phyloP scores from a whole-genome alignment of 495 filamentous ascomycete species.

The Melanomma pulvis-pyrius region DNA sequence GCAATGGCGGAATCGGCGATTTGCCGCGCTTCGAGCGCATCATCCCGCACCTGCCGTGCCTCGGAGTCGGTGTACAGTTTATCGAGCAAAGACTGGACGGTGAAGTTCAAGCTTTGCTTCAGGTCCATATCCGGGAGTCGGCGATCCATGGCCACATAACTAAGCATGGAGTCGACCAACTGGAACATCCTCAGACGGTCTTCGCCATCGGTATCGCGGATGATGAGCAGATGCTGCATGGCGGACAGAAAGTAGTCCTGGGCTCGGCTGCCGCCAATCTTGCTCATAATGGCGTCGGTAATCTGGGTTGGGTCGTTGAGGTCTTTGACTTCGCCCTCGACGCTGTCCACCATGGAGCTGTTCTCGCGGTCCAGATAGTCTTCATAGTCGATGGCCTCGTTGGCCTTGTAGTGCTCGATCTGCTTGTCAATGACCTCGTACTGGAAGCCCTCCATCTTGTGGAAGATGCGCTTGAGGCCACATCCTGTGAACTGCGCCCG shows the following conservation, averaged over 20 bases:
- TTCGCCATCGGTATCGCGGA: constrained; percentile 89
- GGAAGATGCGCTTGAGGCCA: constrained; percentile 90
- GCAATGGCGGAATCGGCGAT: constrained; percentile 94
- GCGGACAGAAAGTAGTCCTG: constrained; percentile 96
- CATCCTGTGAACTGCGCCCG: constrained; percentile 94
- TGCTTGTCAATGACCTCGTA: constrained; percentile 99
- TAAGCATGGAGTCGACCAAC: constrained; percentile 95
- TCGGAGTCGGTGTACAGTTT: constrained; percentile 95
- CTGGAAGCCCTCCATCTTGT: constrained; percentile 98
- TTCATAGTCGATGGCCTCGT: constrained; percentile 97
- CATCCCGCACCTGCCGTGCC: constrained; percentile 86
- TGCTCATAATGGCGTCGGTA: constrained; percentile 88
- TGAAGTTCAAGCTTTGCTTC: constrained; percentile 95
- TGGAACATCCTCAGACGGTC: constrained; percentile 96
- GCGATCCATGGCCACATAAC: constrained; percentile 98
- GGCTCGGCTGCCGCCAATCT: constrained; percentile 77
- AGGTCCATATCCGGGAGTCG: constrained; percentile 95
- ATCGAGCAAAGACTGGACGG: constrained; percentile 91
- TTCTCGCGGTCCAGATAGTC: constrained; percentile 91
- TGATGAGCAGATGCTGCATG: constrained; percentile 91
- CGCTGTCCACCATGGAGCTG: constrained; percentile 83
- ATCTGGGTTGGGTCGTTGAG: constrained; percentile 92
- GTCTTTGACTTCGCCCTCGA: constrained; percentile 91
- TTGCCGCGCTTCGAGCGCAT: constrained; percentile 83
- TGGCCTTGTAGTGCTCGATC: constrained; percentile 87